Base-by-base conservation (phyloP, 73 alveolate genomes). In the Paramecium sexaurelia region DNA sequence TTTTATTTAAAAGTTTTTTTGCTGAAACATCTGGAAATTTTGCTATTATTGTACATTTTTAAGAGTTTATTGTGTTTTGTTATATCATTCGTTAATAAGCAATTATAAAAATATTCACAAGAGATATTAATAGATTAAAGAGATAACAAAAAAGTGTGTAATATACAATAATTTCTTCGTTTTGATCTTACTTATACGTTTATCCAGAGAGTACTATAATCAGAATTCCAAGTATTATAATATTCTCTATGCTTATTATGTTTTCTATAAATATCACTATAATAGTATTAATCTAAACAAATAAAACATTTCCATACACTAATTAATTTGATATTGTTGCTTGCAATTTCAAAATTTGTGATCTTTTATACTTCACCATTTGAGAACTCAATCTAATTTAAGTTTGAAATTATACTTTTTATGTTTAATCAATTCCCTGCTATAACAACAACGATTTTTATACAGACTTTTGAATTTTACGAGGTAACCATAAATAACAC, bases 311-410 rank as follows among this genome's bases (percentile, higher is more conserved):
- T 61, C 83, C 36, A 20, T 71, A 71, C 86, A 71, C 56, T 71
- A 10, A 71, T 71, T 71, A 71, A 71, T 19, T 20, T 37, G 20
- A 71, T 71, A 33, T 36, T 71, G 17, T 71, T 71, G 86, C 61
- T 71, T 35, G 56, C 19, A 27, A 71, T 36, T 36, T 33, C 86
- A 40, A 35, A 71, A 71, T 71, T 71, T 5, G 86, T 71, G 32
- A 71, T 71, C 43, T 71, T 71, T 32, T 71, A 17, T 6, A 37
- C 57, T 11, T 71, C 86, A 11, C 86, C 86, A 36, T 71, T 71
- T n/a, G 56, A 37, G 33, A 71, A 71, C 33, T 71, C 86, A 71
- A 71, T 71, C 86, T 71, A 71, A 15, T 33, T 27, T 71, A 32
- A 71, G 7, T 37, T 27, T 27, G 6, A 7, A 17, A 35, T 15